These are phyloP conservation scores for Penicillium frequentans DNA, from an alignment of 2,329 filamentous ascomycete genomes.

Conservation along the genomic window DNA sequence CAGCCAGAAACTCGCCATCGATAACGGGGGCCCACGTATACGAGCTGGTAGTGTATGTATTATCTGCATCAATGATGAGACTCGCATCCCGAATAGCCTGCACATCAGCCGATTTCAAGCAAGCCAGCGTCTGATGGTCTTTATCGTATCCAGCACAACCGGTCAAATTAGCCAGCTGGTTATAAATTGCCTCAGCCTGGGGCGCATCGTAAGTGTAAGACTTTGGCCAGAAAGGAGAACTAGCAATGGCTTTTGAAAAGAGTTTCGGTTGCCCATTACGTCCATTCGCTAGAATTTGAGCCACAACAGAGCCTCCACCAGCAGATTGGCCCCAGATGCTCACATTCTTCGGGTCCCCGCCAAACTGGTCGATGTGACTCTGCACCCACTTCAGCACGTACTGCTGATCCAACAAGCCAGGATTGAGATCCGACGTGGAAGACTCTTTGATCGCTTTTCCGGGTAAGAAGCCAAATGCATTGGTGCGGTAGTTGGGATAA, in stretches of 20 bases:
- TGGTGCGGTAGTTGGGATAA: constrained; percentile 57
- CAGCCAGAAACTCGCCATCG: constrained; percentile 54
- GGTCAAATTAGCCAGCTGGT: constrained; percentile 46
- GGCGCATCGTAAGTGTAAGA: constrained; percentile 54
- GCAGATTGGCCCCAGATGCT: constrained; percentile 59
- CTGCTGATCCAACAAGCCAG: constrained; percentile 54
- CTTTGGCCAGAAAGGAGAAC: constrained; percentile 61
- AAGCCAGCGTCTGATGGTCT: constrained; percentile 48
- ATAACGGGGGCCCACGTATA: constrained; percentile 64
- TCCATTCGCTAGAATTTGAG: constrained; percentile 49
- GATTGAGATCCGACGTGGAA: constrained; percentile 50
- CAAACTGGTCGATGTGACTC: constrained; percentile 53
- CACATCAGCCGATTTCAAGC: constrained; percentile 56
- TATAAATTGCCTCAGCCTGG: constrained; percentile 55
- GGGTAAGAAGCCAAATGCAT: constrained; percentile 58
- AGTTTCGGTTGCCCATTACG: constrained; percentile 44
- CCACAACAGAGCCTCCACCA: constrained; percentile 48
- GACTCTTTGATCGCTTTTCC: constrained; percentile 50
- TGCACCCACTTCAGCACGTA: constrained; percentile 57
- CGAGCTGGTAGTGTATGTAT: constrained; percentile 56
- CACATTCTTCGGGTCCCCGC: constrained; percentile 53
- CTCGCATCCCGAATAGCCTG: constrained; percentile 56
- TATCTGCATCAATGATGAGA: constrained; percentile 48
- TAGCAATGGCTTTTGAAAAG: constrained; percentile 53
- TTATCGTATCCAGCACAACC: constrained; percentile 42